Conservation (phyloP, 2,329 filamentous ascomycete species). For the Colletotrichum incanum region DNA sequence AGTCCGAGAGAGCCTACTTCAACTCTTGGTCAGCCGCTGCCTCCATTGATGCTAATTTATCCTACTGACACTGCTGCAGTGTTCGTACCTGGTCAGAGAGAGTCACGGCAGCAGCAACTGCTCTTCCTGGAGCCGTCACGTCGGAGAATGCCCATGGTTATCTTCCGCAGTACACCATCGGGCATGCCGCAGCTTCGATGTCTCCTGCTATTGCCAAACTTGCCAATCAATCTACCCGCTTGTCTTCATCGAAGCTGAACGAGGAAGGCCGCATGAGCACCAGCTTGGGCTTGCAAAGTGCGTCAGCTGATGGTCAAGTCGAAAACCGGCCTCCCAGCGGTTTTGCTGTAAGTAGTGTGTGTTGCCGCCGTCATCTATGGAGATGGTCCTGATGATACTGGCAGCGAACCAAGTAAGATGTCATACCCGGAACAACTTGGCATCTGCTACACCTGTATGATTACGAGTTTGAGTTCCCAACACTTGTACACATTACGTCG, state of each 20-base stretch:
- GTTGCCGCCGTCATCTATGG: background rate
- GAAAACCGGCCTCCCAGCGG: constrained; percentile 62
- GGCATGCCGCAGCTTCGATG: constrained; percentile 67
- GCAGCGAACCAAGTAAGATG: constrained; percentile 28
- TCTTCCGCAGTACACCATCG: constrained; percentile 65
- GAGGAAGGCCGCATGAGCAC: constrained; percentile 46
- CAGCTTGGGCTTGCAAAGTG: constrained; percentile 39
- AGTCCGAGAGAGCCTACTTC: constrained; percentile 65
- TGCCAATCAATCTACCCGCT: constrained; percentile 51
- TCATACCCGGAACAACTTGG: background rate
- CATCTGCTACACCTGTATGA: constrained; percentile 29
- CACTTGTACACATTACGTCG: constrained; percentile 24
- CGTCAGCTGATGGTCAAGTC: constrained; percentile 54
- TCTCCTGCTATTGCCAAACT: constrained; percentile 61
- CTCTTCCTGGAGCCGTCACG: constrained; percentile 64
- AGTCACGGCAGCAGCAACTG: constrained; percentile 64
- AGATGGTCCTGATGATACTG: background rate
- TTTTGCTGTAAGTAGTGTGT: constrained; percentile 16
- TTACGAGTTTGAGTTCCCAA: constrained; percentile 20
- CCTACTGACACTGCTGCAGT: background rate
- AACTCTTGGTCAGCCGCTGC: constrained; percentile 46
- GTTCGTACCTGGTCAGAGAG: constrained; percentile 52
- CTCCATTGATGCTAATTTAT: no score
- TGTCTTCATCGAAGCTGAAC: constrained; percentile 48
- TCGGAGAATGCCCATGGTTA: constrained; percentile 70